phyloP scores from a whole-genome alignment of 768 basidiomycete species.

The Suillus placidus region DNA sequence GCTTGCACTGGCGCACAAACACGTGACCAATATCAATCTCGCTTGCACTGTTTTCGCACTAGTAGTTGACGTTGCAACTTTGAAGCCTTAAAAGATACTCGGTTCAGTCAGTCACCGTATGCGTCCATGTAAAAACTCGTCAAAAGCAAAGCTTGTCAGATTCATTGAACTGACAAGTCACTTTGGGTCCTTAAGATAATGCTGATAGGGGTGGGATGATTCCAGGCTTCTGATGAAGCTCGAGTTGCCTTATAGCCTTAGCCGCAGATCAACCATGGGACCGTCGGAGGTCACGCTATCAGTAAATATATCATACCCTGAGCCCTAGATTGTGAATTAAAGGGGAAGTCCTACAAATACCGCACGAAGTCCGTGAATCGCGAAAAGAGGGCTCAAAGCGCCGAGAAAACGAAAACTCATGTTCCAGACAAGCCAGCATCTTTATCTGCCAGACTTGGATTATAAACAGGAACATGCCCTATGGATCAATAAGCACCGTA shows the following conservation, averaged over 20 bases:
- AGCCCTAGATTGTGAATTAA: constrained; percentile 6
- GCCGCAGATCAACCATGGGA: background rate
- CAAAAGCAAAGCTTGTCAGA: background rate
- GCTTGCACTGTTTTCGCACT: background rate
- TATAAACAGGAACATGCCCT: constrained; percentile 16
- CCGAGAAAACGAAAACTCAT: background rate
- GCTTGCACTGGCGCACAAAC: background rate
- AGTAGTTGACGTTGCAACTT: background rate
- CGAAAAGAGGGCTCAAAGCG: background rate
- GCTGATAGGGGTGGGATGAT: background rate
- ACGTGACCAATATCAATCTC: constrained; percentile 8
- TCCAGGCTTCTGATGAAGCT: constrained; percentile 1
- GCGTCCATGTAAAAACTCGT: background rate
- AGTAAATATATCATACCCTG: constrained; percentile 5
- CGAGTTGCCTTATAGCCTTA: background rate
- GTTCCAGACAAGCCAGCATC: constrained; percentile 8
- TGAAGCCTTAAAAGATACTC: background rate
- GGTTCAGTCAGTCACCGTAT: background rate
- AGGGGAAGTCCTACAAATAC: background rate
- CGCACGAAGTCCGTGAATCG: background rate
- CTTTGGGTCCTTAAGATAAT: background rate
- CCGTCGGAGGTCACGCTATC: background rate
- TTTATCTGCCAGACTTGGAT: constrained; percentile 11
- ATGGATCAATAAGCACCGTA: background rate
- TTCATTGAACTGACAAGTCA: background rate